Conservation (phyloP, 352 stramenopile species). For the Phytophthora sp. region DNA sequence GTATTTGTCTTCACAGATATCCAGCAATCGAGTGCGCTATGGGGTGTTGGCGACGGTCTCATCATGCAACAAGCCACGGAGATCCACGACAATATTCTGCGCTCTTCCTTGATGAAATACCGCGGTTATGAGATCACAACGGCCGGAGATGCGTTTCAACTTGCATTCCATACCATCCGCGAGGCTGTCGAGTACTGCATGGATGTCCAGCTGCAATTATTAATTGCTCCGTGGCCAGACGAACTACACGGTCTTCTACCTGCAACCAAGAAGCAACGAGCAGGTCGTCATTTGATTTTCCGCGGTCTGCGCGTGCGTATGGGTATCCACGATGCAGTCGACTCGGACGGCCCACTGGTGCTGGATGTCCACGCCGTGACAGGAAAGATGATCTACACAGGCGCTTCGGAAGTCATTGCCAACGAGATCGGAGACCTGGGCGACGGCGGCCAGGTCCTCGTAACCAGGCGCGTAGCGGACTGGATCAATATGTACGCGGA, state of each 20-base stretch:
- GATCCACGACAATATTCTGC: constrained; percentile 63
- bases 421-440: constrained; percentile 58
- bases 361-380: constrained; percentile 52
- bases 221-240: constrained; percentile 50
- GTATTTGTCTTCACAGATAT: constrained; percentile 77
- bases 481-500: constrained; percentile 49
- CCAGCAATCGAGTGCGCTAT: constrained; percentile 60
- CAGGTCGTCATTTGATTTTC: constrained; percentile 48
- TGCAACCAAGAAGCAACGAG: constrained; percentile 42
- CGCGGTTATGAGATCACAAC: constrained; percentile 68
- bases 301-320: constrained; percentile 56
- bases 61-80: constrained; percentile 57
- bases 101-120: constrained; percentile 44
- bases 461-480: constrained; percentile 50
- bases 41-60: constrained; percentile 41
- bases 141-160: constrained; percentile 55
- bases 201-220: constrained; percentile 51
- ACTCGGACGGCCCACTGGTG: constrained; percentile 40
- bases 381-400: constrained; percentile 58
- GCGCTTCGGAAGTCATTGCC: constrained; percentile 50
- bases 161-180: constrained; percentile 60
- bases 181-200: constrained; percentile 64
- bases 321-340: constrained; percentile 54
- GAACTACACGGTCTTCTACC: constrained; percentile 45
- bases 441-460: constrained; percentile 53